Percentiles rank a stretch among this genome's conserved stretches.
Conservation (phyloP, 441 rosid genomes). For the Erodium texanum region DNA sequence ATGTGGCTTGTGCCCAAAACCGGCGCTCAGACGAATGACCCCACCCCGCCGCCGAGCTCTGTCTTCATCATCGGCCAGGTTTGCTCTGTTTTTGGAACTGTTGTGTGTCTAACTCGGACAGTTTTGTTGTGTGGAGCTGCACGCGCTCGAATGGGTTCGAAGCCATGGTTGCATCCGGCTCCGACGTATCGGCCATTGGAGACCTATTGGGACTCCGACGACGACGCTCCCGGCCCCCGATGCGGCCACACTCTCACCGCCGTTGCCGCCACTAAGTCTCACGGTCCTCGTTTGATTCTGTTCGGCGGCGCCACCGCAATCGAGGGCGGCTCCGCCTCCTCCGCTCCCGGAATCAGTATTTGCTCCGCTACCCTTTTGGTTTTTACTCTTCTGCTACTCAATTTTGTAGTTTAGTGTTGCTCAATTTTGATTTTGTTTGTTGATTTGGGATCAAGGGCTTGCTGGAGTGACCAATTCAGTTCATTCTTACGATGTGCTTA, state of each 20-base stretch:
- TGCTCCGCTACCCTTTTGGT: not conserved
- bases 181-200: constrained; percentile 70
- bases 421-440: not conserved
- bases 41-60: not conserved
- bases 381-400: not conserved
- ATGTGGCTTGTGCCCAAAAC: not conserved
- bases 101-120: not conserved
- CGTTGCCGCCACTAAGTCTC: constrained; percentile 79
- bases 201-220: constrained; percentile 83
- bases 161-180: constrained; percentile 51
- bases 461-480: constrained; percentile 97
- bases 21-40: too few species aligned
- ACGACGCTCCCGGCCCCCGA: constrained; percentile 93
- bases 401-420: not conserved
- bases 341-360: constrained; percentile 89
- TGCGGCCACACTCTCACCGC: constrained; percentile 86
- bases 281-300: constrained; percentile 86
- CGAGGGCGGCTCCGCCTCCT: constrained; percentile 64
- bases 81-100: not conserved
- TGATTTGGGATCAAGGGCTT: constrained; percentile 40
- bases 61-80: not conserved
- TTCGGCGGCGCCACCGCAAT: constrained; percentile 98
- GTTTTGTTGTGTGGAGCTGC: not conserved
- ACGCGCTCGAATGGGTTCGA: constrained; percentile 42
- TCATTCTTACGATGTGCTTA: constrained; percentile 83